Evolutionary conservation across 2,329 filamentous ascomycete genomes (phyloP).

Genomic region (Fusarium denticulatum): DNA sequence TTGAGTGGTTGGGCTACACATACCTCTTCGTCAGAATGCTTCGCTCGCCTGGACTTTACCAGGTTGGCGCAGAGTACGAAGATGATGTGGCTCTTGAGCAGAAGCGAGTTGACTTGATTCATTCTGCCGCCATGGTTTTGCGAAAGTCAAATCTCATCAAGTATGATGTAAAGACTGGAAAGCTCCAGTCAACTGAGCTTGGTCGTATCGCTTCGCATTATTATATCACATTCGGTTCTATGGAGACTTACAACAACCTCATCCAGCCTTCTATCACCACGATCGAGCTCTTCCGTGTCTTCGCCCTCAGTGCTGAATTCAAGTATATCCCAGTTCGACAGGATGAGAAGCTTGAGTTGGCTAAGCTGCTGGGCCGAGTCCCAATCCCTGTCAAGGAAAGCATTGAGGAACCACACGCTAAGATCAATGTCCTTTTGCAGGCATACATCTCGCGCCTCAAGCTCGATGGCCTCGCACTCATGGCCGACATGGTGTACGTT

Average conservation of each 20-base stretch:
- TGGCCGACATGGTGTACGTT: conserved; percentile 99
- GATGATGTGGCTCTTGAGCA: conserved; percentile 92
- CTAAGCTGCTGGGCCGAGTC: conserved; percentile 87
- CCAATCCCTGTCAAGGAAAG: conserved; percentile 98
- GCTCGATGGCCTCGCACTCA: conserved; percentile 90
- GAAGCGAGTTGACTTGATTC: conserved; percentile 95
- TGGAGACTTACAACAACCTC: conserved; percentile 96
- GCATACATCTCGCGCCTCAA: conserved; percentile 96
- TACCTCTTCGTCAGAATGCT: conserved; percentile 99
- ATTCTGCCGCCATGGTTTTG: conserved; percentile 88
- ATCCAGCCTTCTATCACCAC: conserved; percentile 92
- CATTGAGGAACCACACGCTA: conserved; percentile 94
- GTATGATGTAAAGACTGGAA: conserved; percentile 93
- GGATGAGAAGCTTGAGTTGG: conserved; percentile 96
- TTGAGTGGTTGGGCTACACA: conserved; percentile 99
- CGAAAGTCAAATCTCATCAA: conserved; percentile 91
- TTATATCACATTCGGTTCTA: conserved; percentile 95
- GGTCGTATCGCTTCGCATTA: conserved; percentile 97
- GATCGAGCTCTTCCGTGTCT: conserved; percentile 96
- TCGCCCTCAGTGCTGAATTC: conserved; percentile 96
- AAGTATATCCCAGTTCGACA: conserved; percentile 98
- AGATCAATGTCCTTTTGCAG: conserved; percentile 97
- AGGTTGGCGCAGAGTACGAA: conserved; percentile 95
- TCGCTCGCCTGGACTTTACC: conserved; percentile 91
- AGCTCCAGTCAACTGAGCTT: conserved; percentile 89